Evolutionary conservation across 768 basidiomycete species (phyloP).

Genomic region (Suillus luteus): DNA sequence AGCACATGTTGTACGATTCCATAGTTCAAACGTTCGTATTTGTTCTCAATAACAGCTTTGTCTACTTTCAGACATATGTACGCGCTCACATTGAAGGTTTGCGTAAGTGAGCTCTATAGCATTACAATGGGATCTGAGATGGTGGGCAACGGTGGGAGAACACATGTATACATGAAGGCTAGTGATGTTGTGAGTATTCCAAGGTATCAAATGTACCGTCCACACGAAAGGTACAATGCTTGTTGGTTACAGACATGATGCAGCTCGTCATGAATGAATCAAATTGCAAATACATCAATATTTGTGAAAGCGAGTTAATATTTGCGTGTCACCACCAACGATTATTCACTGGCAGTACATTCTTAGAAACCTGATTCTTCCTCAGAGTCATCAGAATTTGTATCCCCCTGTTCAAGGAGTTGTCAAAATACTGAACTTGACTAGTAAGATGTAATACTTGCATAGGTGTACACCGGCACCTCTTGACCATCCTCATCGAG

Average conservation of each 20-base stretch:
- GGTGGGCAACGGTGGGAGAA: too few relatives aligned
- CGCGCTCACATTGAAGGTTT: too few relatives aligned
- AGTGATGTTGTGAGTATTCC: not conserved
- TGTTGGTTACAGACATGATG: not conserved
- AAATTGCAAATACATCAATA: not conserved
- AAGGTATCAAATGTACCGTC: not conserved
- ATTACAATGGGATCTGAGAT: too few relatives aligned
- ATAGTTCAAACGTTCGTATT: too few relatives aligned
- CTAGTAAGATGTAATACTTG: not conserved
- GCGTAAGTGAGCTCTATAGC: too few relatives aligned
- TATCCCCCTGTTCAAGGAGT: not conserved
- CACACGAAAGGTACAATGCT: not conserved
- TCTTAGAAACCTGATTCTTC: not conserved
- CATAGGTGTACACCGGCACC: not conserved
- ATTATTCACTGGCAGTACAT: not conserved
- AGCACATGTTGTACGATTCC: too few relatives aligned
- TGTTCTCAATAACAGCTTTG: too few relatives aligned
- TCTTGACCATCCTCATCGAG: conserved; percentile 4
- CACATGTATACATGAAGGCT: too few relatives aligned
- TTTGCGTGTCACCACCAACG: not conserved
- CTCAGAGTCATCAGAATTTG: not conserved
- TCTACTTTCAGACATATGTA: too few relatives aligned
- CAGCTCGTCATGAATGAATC: not conserved
- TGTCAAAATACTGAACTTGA: not conserved
- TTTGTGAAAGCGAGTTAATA: not conserved